Percentiles rank a stretch among this genome's conserved stretches.
These are phyloP conservation scores for Pezicula rhizophila DNA, from an alignment of 2,329 filamentous ascomycete genomes.

Conservation along the genomic window DNA sequence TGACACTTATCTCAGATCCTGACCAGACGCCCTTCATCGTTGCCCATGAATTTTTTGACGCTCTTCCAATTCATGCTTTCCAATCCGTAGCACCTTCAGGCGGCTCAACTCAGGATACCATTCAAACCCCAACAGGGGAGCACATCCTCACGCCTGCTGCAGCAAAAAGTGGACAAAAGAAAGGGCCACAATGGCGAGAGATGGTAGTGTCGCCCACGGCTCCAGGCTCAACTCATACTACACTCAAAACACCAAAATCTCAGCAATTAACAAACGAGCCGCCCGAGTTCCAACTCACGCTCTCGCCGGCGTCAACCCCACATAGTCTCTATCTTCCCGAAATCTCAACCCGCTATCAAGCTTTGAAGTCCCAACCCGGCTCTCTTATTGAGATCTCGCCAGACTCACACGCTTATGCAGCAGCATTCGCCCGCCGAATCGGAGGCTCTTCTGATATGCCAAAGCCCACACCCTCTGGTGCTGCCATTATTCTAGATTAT, in stretches of 20 bases:
- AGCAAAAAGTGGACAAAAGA: constrained; percentile 19
- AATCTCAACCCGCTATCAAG: constrained; percentile 70
- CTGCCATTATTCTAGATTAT: constrained; percentile 94
- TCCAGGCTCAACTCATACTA: constrained; percentile 44
- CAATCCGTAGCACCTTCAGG: constrained; percentile 62
- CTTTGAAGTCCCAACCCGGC: constrained; percentile 59
- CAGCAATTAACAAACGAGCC: constrained; percentile 41
- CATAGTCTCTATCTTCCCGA: constrained; percentile 82
- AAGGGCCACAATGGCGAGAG: constrained; percentile 68
- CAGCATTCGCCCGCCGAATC: constrained; percentile 79
- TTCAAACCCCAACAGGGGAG: constrained; percentile 35
- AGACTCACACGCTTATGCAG: constrained; percentile 72
- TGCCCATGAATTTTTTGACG: constrained; percentile 98
- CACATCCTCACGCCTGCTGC: constrained; percentile 30
- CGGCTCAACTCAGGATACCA: constrained; percentile 28
- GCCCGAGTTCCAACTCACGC: constrained; percentile 82
- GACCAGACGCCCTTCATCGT: constrained; percentile 84
- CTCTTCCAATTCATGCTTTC: constrained; percentile 92
- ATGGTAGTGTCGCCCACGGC: constrained; percentile 68
- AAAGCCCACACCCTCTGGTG: constrained; percentile 66
- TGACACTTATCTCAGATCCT: constrained; percentile 39
- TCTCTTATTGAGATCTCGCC: constrained; percentile 86
- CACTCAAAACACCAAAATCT: constrained; percentile 47
- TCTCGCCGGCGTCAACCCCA: constrained; percentile 69
- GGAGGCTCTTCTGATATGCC: constrained; percentile 55